Base-by-base conservation (phyloP, 2,329 filamentous ascomycete genomes). In the Diplocarpon rosae region DNA sequence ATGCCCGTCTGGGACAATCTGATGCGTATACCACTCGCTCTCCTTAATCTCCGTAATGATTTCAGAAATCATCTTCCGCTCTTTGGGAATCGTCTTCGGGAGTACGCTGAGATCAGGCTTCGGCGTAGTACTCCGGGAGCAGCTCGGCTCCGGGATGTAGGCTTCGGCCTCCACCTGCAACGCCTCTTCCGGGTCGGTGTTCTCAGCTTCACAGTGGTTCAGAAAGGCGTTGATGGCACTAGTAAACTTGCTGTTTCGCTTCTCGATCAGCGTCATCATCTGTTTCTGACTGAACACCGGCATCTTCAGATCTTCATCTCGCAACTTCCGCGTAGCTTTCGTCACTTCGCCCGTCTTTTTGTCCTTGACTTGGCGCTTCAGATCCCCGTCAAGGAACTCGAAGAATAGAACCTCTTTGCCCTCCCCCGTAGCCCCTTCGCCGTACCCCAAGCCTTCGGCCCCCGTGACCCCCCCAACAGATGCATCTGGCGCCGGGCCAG, bases 1-100 rank as follows among this genome's bases (percentile, higher is more conserved):
- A 66, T 95, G 88, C 0, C 92, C 92, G 54, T 94, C 85, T 0
- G 89, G 87, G 1, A 96, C 89, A 51, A 98, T 88, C 64, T 98
- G 92, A 0, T 81, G 82, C 4, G 80, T 84, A 58, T 98, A 98
- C 85, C 89, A 94, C 17, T 89, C 72, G 55, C 83, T 76, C 8
- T 77, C 74, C 56, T 86, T 87, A 30, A 98, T 77, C 59, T 95
- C 86, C 27, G 78, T 70, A 2, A 98, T 72, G 29, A 98, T 96
- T 41, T 94, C 84, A 0, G 85, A 73, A 27, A 98, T 85, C 1
- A 75, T 71, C 58, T 86, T 83, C 36, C 92, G 75, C 51, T 94
- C 84, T 37, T 73, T 77, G 0, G 90, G 90, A 40, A 96, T 94
- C 1, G 70, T 73, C 28, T 75, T 71, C 0, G 86, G 86, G 15